phyloP scores from a whole-genome alignment of 2,329 filamentous ascomycete genomes.

The Diaporthe helianthi region DNA sequence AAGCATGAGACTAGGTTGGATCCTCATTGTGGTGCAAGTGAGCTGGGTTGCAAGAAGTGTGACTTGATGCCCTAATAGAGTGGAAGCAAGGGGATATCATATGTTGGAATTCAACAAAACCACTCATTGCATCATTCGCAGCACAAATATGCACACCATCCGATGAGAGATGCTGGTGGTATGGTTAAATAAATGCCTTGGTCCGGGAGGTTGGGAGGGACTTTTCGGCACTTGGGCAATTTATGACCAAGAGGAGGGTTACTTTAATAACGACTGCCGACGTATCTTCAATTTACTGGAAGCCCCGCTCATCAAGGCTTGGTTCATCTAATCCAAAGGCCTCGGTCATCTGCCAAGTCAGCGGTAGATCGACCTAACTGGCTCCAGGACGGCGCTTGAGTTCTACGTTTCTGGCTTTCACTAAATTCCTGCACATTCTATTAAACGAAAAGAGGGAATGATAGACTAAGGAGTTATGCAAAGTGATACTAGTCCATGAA shows the following conservation, averaged over 20 bases:
- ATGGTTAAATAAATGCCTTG: constrained; percentile 13
- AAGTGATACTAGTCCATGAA: not conserved
- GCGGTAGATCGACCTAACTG: not conserved
- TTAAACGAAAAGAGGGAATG: not conserved
- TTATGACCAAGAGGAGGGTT: constrained; percentile 2
- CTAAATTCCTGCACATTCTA: not conserved
- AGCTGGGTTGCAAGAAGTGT: not conserved
- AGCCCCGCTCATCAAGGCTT: not conserved
- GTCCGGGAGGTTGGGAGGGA: not conserved
- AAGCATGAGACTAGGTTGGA: constrained; percentile 8
- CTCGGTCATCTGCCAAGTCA: not conserved
- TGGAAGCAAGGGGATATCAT: constrained; percentile 1
- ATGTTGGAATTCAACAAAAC: not conserved
- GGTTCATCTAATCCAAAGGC: not conserved
- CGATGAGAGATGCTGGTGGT: not conserved
- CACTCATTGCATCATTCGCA: not conserved
- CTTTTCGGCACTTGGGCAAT: constrained; percentile 6
- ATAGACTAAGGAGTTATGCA: not conserved
- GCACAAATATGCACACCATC: not conserved
- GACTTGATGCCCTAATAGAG: not conserved
- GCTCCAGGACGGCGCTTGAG: not conserved
- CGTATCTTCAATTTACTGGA: not conserved
- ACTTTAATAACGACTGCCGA: not conserved
- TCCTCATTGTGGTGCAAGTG: not conserved
- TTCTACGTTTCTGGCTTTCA: not conserved